Evolutionary conservation across 768 basidiomycete species (phyloP), one percentile per base, ranked within the genome.

Genomic region (Coprinopsis sp.): DNA sequence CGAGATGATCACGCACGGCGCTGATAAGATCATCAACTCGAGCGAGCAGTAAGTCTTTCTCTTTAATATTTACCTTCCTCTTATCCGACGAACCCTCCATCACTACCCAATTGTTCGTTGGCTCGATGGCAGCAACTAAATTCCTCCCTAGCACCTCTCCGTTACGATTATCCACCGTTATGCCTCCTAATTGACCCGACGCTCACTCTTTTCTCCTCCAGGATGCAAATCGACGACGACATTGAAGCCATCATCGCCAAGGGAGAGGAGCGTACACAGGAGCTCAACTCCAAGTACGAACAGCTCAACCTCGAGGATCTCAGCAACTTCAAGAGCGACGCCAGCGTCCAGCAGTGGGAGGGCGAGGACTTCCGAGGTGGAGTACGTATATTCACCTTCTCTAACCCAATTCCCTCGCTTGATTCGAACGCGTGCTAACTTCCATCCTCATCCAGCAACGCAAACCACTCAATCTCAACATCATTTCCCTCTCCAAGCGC

Each of bases 1-100:
- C 28, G 94, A 98, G 60, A 99, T 98, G 92, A 98, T 99, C 49
- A 85, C 93, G 5, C 92, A 95, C 58, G 95, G 96, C 16, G 95
- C 93, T 0, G 95, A 98, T 63, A 88, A 91, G 65, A 97, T 99
- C 47, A 93, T 98, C 63, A 95, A 86, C 59, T 71, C 82, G 3
- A 63, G 65, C 0, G 84, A 88, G 12, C 79, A 82, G 89, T 91
- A 47, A 51, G 85, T 67, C 11, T 3, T 8, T 33, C 31, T 48
- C 23, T 24, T 34, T 39, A 23, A 28, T 11, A 23, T 34, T 25
- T 29, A 30, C 22, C 5, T 28, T 45, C 18, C 40, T 41, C 30
- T n/a, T n/a, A 13, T 39, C n/a, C n/a, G n/a, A n/a, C n/a, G n/a
- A n/a, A n/a, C n/a, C n/a, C n/a, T n/a, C n/a, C n/a, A n/a, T n/a